Base-by-base conservation (phyloP, 1,284 basidiomycete species). In the Cryptococcus hybrid region DNA sequence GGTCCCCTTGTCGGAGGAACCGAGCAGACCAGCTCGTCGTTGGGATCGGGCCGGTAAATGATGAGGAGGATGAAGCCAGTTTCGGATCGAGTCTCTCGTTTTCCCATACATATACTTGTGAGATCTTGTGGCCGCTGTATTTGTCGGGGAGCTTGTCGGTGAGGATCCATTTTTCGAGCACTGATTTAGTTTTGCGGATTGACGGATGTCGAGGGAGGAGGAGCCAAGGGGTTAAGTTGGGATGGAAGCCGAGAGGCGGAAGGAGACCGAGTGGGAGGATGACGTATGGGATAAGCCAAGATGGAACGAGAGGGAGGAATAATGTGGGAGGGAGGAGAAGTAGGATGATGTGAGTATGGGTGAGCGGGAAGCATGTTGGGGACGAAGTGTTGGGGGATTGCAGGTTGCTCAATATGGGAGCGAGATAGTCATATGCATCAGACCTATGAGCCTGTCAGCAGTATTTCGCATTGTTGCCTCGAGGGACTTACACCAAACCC, bases 31-130 rank as follows among this genome's bases (percentile, higher is more conserved):
- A 77, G 3, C 61, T 51, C 7, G 65, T 60, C 30, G 58, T 43
- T 1, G 69, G 64, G 2, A 67, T 44, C 3, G 45, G 47, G 5
- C 47, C n/a, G 24, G 47, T 37, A 30, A 30, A 30, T 37, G 39
- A 9, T 55, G 52, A 53, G 66, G 68, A 39, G 3, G 42, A 36
- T 24, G 63, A 56, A 9, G 63, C 64, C 1, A 69, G 47, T 11
- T 61, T 53, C 2, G 76, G 72, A 52, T 78, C 77, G 18, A 77
- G 59, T 7, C 77, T 63, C 58, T 78, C 73, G 54, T 77, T 77
- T 61, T 78, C 77, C 70, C 71, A 77, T 40, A 77, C 77, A 56
- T 74, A 64, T 3, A 78, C 75, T 44, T 67, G 61, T 0, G 61
- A 39, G 7, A 77, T 66, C 6, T 60, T 57, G 30, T 62, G 58